phyloP scores from a whole-genome alignment of 2,329 filamentous ascomycete species.

The Beauveria sp. region DNA sequence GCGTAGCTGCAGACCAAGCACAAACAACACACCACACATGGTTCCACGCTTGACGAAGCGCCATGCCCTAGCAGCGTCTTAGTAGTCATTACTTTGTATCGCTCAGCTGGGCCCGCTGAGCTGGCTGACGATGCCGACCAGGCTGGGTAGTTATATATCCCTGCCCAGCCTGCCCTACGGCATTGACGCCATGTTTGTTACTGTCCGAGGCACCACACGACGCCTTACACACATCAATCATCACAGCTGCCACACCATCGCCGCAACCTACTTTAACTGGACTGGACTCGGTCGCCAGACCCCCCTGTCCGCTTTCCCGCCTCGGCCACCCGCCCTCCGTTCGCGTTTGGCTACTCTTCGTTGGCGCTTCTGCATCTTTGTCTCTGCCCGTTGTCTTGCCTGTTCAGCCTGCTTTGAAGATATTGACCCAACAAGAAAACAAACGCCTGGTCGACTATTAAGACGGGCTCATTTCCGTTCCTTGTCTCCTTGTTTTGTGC shows the following conservation, averaged over 20 bases:
- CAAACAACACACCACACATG: neutral
- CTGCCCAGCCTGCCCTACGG: neutral
- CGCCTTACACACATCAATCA: neutral
- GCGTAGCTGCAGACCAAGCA: neutral
- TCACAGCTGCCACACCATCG: neutral
- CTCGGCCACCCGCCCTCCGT: neutral
- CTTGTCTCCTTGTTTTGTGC: neutral
- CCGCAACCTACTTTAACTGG: neutral
- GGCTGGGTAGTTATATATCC: neutral
- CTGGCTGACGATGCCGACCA: neutral
- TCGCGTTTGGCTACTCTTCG: conserved; percentile 1
- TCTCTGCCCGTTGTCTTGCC: neutral
- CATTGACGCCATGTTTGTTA: neutral
- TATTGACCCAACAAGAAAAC: conserved; percentile 4
- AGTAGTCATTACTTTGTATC: neutral
- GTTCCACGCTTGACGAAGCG: neutral
- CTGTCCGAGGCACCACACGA: neutral
- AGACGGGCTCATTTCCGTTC: neutral
- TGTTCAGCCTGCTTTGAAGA: neutral
- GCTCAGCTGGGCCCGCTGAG: neutral
- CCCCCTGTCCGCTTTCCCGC: neutral
- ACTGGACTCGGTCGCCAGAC: neutral
- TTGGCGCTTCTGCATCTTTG: neutral
- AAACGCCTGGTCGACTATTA: neutral
- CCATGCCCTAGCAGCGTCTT: neutral